Evolutionary conservation across 2,329 filamentous ascomycete species (phyloP).

Genomic region (Talaromyces sp.): DNA sequence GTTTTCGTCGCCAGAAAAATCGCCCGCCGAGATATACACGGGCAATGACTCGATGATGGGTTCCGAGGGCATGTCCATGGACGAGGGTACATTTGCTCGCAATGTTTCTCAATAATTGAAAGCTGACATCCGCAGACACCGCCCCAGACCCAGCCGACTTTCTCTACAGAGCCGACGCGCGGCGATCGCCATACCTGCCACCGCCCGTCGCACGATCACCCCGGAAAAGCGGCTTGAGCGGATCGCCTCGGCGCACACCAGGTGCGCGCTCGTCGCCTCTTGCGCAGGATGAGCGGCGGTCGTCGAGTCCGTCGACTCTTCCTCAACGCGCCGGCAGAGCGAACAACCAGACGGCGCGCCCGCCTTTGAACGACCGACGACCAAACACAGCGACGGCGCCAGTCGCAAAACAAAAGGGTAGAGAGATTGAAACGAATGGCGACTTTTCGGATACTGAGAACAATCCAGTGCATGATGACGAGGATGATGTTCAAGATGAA

Average conservation of each 20-base stretch:
- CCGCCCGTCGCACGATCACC: constrained; percentile 40
- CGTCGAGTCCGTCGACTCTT: constrained; percentile 34
- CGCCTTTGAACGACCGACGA: constrained; percentile 30
- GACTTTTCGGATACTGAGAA: constrained; percentile 32
- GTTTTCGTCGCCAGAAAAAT: constrained; percentile 78
- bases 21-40: constrained; percentile 32
- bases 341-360: constrained; percentile 18
- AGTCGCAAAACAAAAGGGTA: constrained; percentile 19
- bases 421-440: constrained; percentile 14
- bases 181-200: constrained; percentile 30
- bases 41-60: constrained; percentile 43
- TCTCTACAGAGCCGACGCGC: constrained; percentile 27
- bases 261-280: constrained; percentile 38
- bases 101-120: too few relatives aligned
- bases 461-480: constrained; percentile 24
- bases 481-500: constrained; percentile 22
- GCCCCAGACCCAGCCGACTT: constrained; percentile 38
- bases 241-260: constrained; percentile 37
- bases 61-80: constrained; percentile 58
- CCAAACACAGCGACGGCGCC: constrained; percentile 27
- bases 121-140: too few relatives aligned
- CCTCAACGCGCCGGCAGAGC: constrained; percentile 18
- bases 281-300: constrained; percentile 24
- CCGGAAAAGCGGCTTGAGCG: constrained; percentile 37
- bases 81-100: too few relatives aligned